Conservation (phyloP, 2,329 filamentous ascomycete species). For the Alternaria brassicicola region DNA sequence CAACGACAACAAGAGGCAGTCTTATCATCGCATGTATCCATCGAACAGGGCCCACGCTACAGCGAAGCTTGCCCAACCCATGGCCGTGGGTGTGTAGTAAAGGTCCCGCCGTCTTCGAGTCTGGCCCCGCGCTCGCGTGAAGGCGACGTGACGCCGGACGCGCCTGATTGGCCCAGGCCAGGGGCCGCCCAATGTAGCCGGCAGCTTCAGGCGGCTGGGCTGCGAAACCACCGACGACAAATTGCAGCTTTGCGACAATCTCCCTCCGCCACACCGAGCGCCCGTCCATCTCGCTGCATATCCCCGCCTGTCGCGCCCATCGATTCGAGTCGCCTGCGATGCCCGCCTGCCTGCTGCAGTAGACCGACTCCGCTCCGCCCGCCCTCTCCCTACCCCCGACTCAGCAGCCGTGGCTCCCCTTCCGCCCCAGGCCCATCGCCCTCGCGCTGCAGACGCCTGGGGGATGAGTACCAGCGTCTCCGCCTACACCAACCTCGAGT, state of each 20-base stretch:
- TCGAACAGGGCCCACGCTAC: neutral
- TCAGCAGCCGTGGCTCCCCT: slow-evolving; percentile 48
- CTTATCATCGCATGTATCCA: neutral
- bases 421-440: slow-evolving; percentile 34
- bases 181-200: neutral
- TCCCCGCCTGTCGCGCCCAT: slow-evolving; percentile 21
- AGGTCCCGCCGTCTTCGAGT: slow-evolving; percentile 2
- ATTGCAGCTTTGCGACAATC: slow-evolving; percentile 13
- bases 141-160: slow-evolving; percentile 3
- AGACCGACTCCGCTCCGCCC: slow-evolving; percentile 38
- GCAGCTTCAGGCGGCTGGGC: slow-evolving; percentile 4
- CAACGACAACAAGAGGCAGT: neutral
- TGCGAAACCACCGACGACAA: slow-evolving; percentile 11
- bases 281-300: slow-evolving; percentile 28
- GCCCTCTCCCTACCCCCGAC: too few relatives aligned
- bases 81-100: neutral
- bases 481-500: slow-evolving; percentile 83
- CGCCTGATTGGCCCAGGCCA: slow-evolving; percentile 9
- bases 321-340: slow-evolving; percentile 26
- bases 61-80: neutral
- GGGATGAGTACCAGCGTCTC: slow-evolving; percentile 66
- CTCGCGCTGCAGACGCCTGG: slow-evolving; percentile 38
- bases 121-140: slow-evolving; percentile 13
- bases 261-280: slow-evolving; percentile 17
- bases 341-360: slow-evolving; percentile 30